phyloP scores from a whole-genome alignment of 495 filamentous ascomycete species.

The Hyaloscypha bicolor region DNA sequence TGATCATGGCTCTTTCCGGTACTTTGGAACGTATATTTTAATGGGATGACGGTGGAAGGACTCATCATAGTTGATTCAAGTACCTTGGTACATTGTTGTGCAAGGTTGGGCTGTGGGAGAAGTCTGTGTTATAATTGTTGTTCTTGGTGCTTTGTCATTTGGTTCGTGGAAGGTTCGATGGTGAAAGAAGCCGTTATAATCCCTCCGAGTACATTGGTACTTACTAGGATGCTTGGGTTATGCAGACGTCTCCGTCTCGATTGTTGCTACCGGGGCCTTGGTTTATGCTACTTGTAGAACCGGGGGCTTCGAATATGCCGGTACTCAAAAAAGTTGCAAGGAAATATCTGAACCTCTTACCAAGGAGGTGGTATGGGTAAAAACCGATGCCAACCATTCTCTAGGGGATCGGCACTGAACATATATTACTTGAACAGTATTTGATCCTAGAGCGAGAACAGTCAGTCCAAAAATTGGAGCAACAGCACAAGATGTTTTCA shows the following conservation, averaged over 20 bases:
- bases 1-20: background rate
- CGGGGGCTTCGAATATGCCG: background rate
- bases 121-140: background rate
- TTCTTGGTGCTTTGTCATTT: background rate
- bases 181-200: background rate
- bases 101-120: background rate
- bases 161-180: background rate
- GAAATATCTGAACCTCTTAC: background rate
- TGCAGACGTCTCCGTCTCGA: background rate
- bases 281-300: background rate
- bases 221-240: background rate
- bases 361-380: background rate
- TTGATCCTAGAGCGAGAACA: background rate
- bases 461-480: background rate
- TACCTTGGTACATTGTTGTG: background rate
- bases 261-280: background rate
- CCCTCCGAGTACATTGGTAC: background rate
- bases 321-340: background rate
- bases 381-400: background rate
- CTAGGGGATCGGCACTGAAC: background rate
- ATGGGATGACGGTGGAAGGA: background rate
- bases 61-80: background rate
- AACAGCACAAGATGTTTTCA: background rate
- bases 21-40: background rate
- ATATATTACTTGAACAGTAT: background rate